Percentiles rank a stretch among this genome's conserved stretches.
phyloP scores from a whole-genome alignment of 163 green algal genomes.

The Smithsoniella earleae region DNA sequence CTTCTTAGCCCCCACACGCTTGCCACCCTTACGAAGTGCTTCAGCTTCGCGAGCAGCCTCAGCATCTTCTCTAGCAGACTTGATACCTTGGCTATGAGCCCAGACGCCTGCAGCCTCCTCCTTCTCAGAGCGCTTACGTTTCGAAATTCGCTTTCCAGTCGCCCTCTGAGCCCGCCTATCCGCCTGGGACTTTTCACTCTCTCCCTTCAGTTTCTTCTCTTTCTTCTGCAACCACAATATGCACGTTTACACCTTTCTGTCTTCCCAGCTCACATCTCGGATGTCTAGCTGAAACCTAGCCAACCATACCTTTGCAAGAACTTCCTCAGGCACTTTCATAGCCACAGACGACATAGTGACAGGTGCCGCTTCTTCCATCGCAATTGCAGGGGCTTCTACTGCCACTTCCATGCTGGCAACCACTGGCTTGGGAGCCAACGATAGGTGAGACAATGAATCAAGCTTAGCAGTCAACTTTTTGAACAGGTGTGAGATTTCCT shows the following conservation, averaged over 20 bases:
- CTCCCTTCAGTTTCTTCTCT: not conserved
- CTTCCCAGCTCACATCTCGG: too few species aligned
- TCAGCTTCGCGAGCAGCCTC: not conserved
- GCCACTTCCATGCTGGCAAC: not conserved
- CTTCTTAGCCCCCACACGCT: not conserved
- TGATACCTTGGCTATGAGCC: constrained; percentile 16
- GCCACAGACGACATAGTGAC: not conserved
- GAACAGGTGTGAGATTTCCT: constrained; percentile 23
- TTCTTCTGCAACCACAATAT: not conserved
- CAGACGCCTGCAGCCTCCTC: constrained; percentile 13
- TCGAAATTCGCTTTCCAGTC: not conserved
- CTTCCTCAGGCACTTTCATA: constrained; percentile 18
- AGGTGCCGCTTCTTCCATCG: constrained; percentile 20
- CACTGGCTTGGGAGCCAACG: not conserved
- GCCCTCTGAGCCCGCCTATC: not conserved
- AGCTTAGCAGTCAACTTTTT: constrained; percentile 18
- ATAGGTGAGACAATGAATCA: constrained; percentile 3
- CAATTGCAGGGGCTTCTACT: constrained; percentile 3
- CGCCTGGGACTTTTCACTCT: not conserved
- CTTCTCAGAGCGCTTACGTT: constrained; percentile 17
- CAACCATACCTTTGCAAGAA: not conserved
- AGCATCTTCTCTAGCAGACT: constrained; percentile 18
- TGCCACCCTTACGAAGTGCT: not conserved
- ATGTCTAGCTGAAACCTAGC: not conserved
- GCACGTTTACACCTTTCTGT: too few species aligned